phyloP scores from a whole-genome alignment of 192 early-diverging fungal species.

The Backusella australiensis region DNA sequence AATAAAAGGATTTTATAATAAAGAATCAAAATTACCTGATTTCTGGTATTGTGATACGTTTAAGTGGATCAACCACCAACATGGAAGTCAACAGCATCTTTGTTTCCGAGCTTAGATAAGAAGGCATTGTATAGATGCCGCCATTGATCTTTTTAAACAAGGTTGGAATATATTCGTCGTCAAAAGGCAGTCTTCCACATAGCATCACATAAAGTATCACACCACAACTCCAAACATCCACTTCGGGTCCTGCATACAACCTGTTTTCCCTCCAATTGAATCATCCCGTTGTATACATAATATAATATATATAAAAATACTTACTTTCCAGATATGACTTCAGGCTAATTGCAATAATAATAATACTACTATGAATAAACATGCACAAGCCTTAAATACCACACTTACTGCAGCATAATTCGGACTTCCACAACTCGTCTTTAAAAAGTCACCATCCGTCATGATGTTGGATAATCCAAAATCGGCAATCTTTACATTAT shows the following conservation, averaged over 20 bases:
- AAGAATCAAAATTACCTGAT: slow-evolving; percentile 40
- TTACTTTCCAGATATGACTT: slow-evolving; percentile 82
- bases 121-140: slow-evolving; percentile 90
- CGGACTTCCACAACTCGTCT: slow-evolving; percentile 84
- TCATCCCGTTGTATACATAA: neutral
- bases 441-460: slow-evolving; percentile 83
- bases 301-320: neutral
- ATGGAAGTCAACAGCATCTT: slow-evolving; percentile 83
- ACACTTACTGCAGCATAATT: slow-evolving; percentile 73
- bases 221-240: slow-evolving; percentile 97
- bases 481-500: slow-evolving; percentile 97
- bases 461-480: slow-evolving; percentile 96
- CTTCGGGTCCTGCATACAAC: slow-evolving; percentile 92
- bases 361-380: neutral
- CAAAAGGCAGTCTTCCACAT: slow-evolving; percentile 66
- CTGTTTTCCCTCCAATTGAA: neutral
- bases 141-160: slow-evolving; percentile 94
- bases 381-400: neutral
- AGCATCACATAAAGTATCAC: slow-evolving; percentile 51
- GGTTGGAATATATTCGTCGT: slow-evolving; percentile 88
- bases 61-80: slow-evolving; percentile 94
- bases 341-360: slow-evolving; percentile 42
- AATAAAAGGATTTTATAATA: too few species aligned
- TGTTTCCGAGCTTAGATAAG: slow-evolving; percentile 81
- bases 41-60: slow-evolving; percentile 90